Evolutionary conservation across 139 green algal species (phyloP).

Genomic region (Coelastrella sp.): DNA sequence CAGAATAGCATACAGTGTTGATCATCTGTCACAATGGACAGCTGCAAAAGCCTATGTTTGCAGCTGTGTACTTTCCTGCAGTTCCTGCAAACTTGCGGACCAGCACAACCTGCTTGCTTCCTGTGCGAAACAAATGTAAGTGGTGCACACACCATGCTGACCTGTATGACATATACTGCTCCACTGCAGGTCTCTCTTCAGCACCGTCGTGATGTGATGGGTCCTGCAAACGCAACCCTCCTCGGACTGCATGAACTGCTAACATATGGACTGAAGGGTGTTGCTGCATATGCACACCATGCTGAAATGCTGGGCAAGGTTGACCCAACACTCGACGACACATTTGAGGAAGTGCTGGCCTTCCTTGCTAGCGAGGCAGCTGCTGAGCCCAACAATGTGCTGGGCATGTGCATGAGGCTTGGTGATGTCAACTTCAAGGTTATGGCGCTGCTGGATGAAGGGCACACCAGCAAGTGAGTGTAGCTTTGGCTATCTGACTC

Average conservation of each 20-base stretch:
- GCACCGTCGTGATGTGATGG: conserved; percentile 45
- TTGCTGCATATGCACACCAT: conserved; percentile 77
- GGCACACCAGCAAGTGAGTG: conserved; percentile 63
- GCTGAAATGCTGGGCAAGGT: conserved; percentile 67
- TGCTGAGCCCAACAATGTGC: conserved; percentile 52
- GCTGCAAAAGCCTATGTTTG: too few species aligned
- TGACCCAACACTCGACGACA: conserved; percentile 58
- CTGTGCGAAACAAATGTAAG: too few species aligned
- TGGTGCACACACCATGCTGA: neutral
- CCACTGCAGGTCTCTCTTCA: conserved; percentile 34
- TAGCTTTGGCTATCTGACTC: neutral
- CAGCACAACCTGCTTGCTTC: too few species aligned
- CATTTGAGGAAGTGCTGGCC: conserved; percentile 60
- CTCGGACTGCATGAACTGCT: conserved; percentile 80
- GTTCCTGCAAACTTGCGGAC: too few species aligned
- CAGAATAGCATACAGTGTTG: too few species aligned
- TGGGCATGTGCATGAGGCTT: conserved; percentile 64
- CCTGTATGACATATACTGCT: neutral
- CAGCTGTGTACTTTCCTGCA: too few species aligned
- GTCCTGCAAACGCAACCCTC: conserved; percentile 55
- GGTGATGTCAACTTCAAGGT: conserved; percentile 73
- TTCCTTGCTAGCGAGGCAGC: conserved; percentile 57
- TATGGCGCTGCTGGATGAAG: conserved; percentile 75
- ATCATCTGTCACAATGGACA: too few species aligned
- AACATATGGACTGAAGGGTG: conserved; percentile 75